phyloP scores from a whole-genome alignment of 2,329 filamentous ascomycete genomes.

The Rutstroemia sydowiana region DNA sequence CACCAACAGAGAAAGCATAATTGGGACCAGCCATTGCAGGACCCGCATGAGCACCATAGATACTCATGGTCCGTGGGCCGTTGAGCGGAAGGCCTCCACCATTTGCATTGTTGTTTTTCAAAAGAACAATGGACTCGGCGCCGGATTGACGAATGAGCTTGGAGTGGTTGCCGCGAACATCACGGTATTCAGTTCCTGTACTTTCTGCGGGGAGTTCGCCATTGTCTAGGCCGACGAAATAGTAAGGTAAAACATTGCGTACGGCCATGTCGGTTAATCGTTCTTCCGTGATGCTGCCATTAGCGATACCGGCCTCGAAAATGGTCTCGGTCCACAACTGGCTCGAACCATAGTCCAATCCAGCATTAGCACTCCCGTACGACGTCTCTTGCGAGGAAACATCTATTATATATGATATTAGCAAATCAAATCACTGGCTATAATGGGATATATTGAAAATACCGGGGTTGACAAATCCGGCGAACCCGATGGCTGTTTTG shows the following conservation, averaged over 20 bases:
- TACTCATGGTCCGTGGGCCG: constrained; percentile 31
- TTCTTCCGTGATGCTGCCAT: constrained; percentile 83
- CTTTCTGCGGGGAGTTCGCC: neutral
- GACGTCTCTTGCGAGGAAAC: constrained; percentile 18
- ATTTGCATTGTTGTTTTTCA: constrained; percentile 48
- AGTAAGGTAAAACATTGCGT: constrained; percentile 66
- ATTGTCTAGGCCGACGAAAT: constrained; percentile 46
- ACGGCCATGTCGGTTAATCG: constrained; percentile 87
- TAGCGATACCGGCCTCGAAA: constrained; percentile 77
- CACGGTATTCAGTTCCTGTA: constrained; percentile 51
- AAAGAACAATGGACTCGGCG: constrained; percentile 32
- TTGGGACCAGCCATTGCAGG: constrained; percentile 53
- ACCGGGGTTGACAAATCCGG: constrained; percentile 20
- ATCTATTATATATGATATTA: too few species aligned
- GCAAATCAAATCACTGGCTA: too few species aligned
- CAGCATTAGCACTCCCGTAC: constrained; percentile 24
- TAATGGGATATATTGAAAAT: too few species aligned
- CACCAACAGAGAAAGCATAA: constrained; percentile 46
- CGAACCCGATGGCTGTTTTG: constrained; percentile 28
- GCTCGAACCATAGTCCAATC: constrained; percentile 40
- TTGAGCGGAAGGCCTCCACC: constrained; percentile 43
- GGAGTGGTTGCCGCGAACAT: constrained; percentile 71
- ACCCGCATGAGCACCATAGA: constrained; percentile 43
- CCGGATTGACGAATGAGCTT: constrained; percentile 69
- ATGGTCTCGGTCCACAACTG: constrained; percentile 65